Base-by-base conservation (phyloP, 805 yeast genomes). In the Nakazawaea ambrosiae region DNA sequence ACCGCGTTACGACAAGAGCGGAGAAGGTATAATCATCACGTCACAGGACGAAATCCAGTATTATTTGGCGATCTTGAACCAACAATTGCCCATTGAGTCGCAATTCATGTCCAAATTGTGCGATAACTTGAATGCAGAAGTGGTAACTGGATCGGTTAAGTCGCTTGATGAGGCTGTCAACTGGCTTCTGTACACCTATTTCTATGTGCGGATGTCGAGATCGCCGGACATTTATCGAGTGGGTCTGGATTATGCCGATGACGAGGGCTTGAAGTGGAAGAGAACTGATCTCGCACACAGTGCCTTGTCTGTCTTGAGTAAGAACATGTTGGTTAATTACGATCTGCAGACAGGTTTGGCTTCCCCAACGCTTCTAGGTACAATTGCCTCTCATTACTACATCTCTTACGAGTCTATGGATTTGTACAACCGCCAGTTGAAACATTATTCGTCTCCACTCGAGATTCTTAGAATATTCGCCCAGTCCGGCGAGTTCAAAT, bases 21-120 rank as follows among this genome's bases (percentile, higher is more conserved):
- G 98, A 50, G 95, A 86, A 49, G 98, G 97, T 63, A 78, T 90
- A 3, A 85, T 90, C 23, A 86, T 90, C 34, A 92, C 97, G 0
- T 71, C 89, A 0, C 92, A 85, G 41, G 78, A 79, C 16, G 95
- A 88, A 49, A 70, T 90, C 14, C 90, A 85, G 46, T 89, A 87
- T 53, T 90, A 88, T 51, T 66, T 92, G 49, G 95, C 96, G 0
- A 72, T 90, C n/a, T 64, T 88, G 45, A 89, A 88, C 53, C 94
- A 88, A 47, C 95, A 88, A 51, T 61, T 90, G 12, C 96, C 97
- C 0, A 90, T 90, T 37, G 97, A 90, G 57, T 85, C 96, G 2
- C 95, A 87, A 53, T 56, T 90, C 40, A 72, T 85, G 63, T 59
- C 79, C 14, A 75, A 68, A 44, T 51, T 90, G 18, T 78, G 81